Evolutionary conservation across 805 yeast species (phyloP).

Genomic region (Lachancea meyersii): DNA sequence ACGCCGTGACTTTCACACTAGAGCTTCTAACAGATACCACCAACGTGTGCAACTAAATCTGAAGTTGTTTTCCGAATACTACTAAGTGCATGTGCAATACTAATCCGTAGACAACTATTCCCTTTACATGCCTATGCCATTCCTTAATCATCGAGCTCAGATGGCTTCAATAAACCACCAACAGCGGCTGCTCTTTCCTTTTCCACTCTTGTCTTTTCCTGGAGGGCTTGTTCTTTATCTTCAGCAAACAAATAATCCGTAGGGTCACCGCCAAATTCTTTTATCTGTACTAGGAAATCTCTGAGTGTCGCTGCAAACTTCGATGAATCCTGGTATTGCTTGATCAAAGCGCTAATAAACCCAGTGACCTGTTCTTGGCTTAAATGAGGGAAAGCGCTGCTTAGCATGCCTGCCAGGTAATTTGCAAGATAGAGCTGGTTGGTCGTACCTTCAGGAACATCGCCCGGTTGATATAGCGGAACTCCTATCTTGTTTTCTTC

Average conservation of each 20-base stretch:
- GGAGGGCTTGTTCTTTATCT: constrained; percentile 72
- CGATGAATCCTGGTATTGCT: constrained; percentile 63
- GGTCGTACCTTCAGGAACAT: constrained; percentile 79
- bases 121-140: neutral
- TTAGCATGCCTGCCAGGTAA: constrained; percentile 73
- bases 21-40: too few species aligned
- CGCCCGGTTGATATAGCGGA: constrained; percentile 74
- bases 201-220: constrained; percentile 62
- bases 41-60: neutral
- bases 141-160: constrained; percentile 77
- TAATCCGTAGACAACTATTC: neutral
- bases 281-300: constrained; percentile 94
- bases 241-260: constrained; percentile 93
- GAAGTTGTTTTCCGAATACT: neutral
- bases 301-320: constrained; percentile 81
- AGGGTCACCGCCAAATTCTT: constrained; percentile 91
- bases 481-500: constrained; percentile 66
- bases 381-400: constrained; percentile 88
- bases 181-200: constrained; percentile 78
- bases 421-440: constrained; percentile 74
- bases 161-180: constrained; percentile 92
- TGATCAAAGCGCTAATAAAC: constrained; percentile 71
- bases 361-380: constrained; percentile 74
- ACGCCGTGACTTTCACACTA: too few species aligned
- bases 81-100: neutral